These are phyloP conservation scores for Malassezia brasiliensis DNA, from an alignment of 1,284 basidiomycete species.

Conservation along the genomic window DNA sequence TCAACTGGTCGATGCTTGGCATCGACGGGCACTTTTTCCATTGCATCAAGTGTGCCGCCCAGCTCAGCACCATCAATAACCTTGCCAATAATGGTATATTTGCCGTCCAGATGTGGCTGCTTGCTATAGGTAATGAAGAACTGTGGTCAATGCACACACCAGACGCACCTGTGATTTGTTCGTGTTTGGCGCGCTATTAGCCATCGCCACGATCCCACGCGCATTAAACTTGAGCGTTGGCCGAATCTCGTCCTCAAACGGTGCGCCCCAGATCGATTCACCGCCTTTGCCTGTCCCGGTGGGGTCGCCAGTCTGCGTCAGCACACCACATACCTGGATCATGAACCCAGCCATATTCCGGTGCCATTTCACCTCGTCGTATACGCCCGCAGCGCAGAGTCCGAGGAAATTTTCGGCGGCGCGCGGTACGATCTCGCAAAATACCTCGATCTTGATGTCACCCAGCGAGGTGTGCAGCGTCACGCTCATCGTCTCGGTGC, in stretches of 20 bases:
- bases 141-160: constrained; percentile 13
- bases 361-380: constrained; percentile 79
- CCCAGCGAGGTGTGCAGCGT: constrained; percentile 87
- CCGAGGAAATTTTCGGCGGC: constrained; percentile 96
- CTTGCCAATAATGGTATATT: constrained; percentile 43
- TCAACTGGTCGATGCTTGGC: constrained; percentile 75
- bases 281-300: constrained; percentile 91
- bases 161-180: constrained; percentile 28
- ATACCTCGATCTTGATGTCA: constrained; percentile 92
- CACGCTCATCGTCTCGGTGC: constrained; percentile 60
- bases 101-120: constrained; percentile 39
- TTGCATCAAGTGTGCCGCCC: constrained; percentile 28
- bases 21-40: constrained; percentile 75
- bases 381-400: constrained; percentile 78
- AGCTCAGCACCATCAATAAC: constrained; percentile 42
- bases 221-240: constrained; percentile 30
- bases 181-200: constrained; percentile 43
- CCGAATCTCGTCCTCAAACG: constrained; percentile 87
- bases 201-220: constrained; percentile 43
- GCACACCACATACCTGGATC: constrained; percentile 65
- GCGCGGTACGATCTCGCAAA: constrained; percentile 89
- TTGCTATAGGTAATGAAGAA: constrained; percentile 46
- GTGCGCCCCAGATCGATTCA: constrained; percentile 83
- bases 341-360: constrained; percentile 62
- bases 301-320: constrained; percentile 94